These are phyloP conservation scores for Pecoramyces ruminantium DNA, from an alignment of 192 early-diverging fungal species.

Conservation along the genomic window DNA sequence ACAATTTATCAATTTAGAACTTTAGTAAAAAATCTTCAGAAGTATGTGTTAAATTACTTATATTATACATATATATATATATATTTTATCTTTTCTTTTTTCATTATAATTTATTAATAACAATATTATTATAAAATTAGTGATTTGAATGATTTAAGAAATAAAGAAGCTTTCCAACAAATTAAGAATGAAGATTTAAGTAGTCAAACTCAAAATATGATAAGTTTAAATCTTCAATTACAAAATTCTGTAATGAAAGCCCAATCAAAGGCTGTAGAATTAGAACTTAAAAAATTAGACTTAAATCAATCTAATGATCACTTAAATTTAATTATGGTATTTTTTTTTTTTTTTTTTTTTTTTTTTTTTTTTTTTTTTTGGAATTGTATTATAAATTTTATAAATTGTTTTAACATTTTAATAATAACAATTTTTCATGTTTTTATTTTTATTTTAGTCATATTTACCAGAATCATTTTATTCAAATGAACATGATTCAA, in stretches of 20 bases:
- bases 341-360: neutral
- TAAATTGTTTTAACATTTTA: too few species aligned
- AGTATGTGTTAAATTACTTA: slow-evolving; percentile 17
- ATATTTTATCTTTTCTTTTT: too few species aligned
- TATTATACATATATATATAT: too few species aligned
- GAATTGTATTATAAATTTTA: slow-evolving; percentile 4
- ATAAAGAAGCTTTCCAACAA: slow-evolving; percentile 39
- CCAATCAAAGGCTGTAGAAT: slow-evolving; percentile 75
- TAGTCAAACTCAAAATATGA: slow-evolving; percentile 63
- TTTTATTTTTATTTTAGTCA: slow-evolving; percentile 38
- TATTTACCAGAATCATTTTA: slow-evolving; percentile 79
- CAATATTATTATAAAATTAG: slow-evolving; percentile 4
- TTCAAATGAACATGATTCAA: slow-evolving; percentile 56
- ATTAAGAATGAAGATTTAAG: slow-evolving; percentile 30
- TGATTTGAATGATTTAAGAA: slow-evolving; percentile 55
- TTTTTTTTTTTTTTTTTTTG: slow-evolving; percentile 4
- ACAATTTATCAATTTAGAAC: slow-evolving; percentile 76
- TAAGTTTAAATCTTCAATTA: slow-evolving; percentile 61
- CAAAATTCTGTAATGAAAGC: slow-evolving; percentile 64
- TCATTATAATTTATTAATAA: too few species aligned
- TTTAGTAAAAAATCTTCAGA: slow-evolving; percentile 49
- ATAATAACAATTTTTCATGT: too few species aligned
- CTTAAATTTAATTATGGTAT: slow-evolving; percentile 18
- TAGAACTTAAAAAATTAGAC: slow-evolving; percentile 76
- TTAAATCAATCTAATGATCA: slow-evolving; percentile 66